Base-by-base conservation (phyloP, 768 basidiomycete genomes). In the Rhodotorula diobovata region DNA sequence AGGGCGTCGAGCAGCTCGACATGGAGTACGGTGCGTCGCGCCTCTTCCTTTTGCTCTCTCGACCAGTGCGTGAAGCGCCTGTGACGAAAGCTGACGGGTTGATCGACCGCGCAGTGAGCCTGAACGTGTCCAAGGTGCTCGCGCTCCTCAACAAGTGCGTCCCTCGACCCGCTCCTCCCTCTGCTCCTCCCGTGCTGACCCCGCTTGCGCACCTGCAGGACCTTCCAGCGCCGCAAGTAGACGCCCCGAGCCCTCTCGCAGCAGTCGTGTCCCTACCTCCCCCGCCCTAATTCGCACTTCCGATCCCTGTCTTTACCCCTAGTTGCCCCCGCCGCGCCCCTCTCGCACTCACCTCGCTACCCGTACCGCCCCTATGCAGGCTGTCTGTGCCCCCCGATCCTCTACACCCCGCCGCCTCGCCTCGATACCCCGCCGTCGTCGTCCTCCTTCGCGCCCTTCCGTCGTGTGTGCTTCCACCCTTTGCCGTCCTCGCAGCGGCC, bases 1-100 rank as follows among this genome's bases (percentile, higher is more conserved):
- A 99, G 81, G 94, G 95, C 82, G 94, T 97, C 78, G 92, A 94
- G 78, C 84, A 94, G 45, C 82, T 99, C 73, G 96, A 99, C 82
- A 84, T 99, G 73, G 96, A 98, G 82, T 98, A 99, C 79, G 95
- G 97, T 67, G 92, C 96, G 81, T 83, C 25, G 37, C 28, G 14
- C 28, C 16, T 39, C 20, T 23, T 39, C 46, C 23, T 55, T 1
- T 32, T 11, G 21, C 41, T 5, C 41, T 12, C 41, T 43, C 41
- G 6, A 14, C 14, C 39, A 41, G 39, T 8, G 8, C 18, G 8
- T 18, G 12, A 12, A 18, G 12, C 41, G 5, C 41, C 37, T 53
- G 18, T 16, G 41, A 28, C 43, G 0, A 12, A 30, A 25, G 37
- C 54, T 35, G 43, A 50, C 48, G 48, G 2, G 48, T 10, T 10